phyloP scores from a whole-genome alignment of 169 alveolate species.

The Cyclospora cayetanensis region DNA sequence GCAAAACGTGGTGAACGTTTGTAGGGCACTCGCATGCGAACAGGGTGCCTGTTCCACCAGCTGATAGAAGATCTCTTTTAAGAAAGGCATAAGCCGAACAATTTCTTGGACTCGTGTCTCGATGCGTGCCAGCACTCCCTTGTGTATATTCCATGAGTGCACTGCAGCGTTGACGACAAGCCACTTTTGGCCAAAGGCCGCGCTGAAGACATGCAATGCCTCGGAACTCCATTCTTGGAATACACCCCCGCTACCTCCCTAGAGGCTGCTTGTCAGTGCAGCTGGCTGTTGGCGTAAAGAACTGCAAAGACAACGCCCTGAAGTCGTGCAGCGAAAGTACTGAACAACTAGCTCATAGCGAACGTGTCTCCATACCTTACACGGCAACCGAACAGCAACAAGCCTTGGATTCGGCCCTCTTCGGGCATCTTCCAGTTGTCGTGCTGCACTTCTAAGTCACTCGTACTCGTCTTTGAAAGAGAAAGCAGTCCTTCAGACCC shows the following conservation, averaged over 20 bases:
- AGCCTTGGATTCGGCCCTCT: conserved; percentile 7
- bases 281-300: no score
- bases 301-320: no score
- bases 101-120: background rate
- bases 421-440: no score
- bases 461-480: background rate
- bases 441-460: background rate
- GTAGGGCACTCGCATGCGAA: conserved; percentile 25
- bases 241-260: no score
- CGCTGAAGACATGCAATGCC: conserved; percentile 40
- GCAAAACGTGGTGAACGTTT: conserved; percentile 50
- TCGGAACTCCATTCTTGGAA: background rate
- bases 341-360: no score
- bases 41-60: conserved; percentile 44
- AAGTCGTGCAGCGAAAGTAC: no score
- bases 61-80: conserved; percentile 41
- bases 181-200: conserved; percentile 53
- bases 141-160: conserved; percentile 55
- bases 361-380: no score
- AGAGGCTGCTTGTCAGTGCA: no score
- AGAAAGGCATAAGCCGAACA: conserved; percentile 16
- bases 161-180: conserved; percentile 58
- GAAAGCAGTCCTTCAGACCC: conserved; percentile 19
- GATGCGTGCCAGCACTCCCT: background rate
- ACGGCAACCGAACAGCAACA: conserved; percentile 48